Conservation (phyloP, 2,329 filamentous ascomycete species). For the Remersonia thermophila region DNA sequence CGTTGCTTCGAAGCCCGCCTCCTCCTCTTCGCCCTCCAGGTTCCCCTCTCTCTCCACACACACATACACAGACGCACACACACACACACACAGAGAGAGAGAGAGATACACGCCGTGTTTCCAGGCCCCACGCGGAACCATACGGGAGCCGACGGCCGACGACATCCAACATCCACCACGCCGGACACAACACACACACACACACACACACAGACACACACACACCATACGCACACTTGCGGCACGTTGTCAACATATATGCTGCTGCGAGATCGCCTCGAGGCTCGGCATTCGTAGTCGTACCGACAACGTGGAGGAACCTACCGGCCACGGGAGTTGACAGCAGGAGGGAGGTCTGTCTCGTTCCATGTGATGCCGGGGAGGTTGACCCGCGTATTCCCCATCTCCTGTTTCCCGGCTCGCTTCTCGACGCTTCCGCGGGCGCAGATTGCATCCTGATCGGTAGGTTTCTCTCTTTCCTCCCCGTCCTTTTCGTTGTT, state of each 20-base stretch:
- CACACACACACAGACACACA: constrained; percentile 10
- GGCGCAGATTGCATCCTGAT: constrained; percentile 23
- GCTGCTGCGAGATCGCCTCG: constrained; percentile 9
- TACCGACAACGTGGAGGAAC: constrained; percentile 18
- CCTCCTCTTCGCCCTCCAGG: not conserved
- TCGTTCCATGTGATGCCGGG: constrained; percentile 32
- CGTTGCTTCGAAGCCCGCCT: not conserved
- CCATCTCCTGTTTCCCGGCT: constrained; percentile 24
- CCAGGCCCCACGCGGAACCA: no score
- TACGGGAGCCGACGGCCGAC: not conserved
- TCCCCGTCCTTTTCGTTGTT: constrained; percentile 3
- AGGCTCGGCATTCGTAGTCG: constrained; percentile 15
- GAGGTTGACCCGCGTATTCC: constrained; percentile 28
- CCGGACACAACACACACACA: constrained; percentile 5
- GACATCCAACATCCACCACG: constrained; percentile 3
- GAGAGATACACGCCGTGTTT: no score
- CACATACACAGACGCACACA: no score
- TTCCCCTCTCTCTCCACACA: no score
- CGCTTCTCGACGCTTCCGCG: constrained; percentile 24
- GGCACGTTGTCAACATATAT: constrained; percentile 8
- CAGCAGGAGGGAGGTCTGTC: constrained; percentile 19
- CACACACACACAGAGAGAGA: no score
- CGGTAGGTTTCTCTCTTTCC: constrained; percentile 25
- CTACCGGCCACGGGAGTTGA: constrained; percentile 24
- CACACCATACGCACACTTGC: constrained; percentile 1